Percentiles rank a stretch among this genome's conserved stretches.
Conservation (phyloP, 306 rosid species). For the Lathyrus sativus region DNA sequence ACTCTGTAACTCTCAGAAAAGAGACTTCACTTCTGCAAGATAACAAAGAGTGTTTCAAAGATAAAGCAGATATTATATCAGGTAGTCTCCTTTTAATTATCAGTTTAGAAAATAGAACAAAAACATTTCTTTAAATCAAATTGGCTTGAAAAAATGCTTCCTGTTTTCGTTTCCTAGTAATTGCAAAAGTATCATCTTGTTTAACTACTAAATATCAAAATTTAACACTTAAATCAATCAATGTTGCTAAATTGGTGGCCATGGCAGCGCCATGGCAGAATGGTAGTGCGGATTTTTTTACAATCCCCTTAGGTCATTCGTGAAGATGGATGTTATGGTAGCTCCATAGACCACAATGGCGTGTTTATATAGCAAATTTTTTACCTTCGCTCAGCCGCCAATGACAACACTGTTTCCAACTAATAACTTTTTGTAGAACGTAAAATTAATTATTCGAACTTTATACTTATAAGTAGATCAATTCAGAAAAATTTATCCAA, state of each 20-base stretch:
- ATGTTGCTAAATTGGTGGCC: neutral
- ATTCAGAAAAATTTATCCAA: neutral
- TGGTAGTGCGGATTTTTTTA: neutral
- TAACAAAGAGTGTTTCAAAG: conserved; percentile 32
- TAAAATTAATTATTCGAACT: neutral
- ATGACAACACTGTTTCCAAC: neutral
- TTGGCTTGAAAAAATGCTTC: neutral
- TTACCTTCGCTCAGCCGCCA: neutral
- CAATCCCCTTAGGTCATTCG: neutral
- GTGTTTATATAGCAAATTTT: neutral
- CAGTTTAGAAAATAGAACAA: neutral
- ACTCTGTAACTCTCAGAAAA: conserved; percentile 57
- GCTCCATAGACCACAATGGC: neutral
- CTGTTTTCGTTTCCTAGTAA: neutral
- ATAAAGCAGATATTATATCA: neutral
- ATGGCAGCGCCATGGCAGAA: neutral
- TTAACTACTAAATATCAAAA: neutral
- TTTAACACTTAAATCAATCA: neutral
- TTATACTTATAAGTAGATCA: neutral
- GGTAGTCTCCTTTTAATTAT: neutral
- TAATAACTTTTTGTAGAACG: neutral
- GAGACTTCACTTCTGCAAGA: conserved; percentile 86
- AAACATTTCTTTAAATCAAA: neutral
- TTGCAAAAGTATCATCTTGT: neutral
- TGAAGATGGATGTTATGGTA: neutral